These are phyloP conservation scores for Plicaturopsis crispa DNA, from an alignment of 768 basidiomycete genomes.

Conservation along the genomic window DNA sequence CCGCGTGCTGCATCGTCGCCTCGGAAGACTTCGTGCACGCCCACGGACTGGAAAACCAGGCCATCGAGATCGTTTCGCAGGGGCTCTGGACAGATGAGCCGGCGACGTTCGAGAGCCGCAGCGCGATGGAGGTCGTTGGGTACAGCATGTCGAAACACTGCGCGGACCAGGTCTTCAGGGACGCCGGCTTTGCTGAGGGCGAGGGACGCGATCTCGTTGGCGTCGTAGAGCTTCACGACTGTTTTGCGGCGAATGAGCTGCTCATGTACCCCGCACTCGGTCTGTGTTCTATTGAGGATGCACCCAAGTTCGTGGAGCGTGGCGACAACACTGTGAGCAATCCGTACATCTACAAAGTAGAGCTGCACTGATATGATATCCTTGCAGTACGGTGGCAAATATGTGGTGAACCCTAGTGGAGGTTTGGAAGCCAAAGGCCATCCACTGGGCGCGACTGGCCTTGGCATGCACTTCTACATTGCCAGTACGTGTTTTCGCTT, in stretches of 20 bases:
- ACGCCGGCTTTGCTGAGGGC: conserved; percentile 62
- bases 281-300: conserved; percentile 56
- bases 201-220: conserved; percentile 66
- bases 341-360: too few species aligned
- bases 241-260: conserved; percentile 79
- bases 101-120: conserved; percentile 54
- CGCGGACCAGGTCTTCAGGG: conserved; percentile 60
- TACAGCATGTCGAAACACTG: conserved; percentile 67
- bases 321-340: conserved; percentile 72
- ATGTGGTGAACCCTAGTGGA: conserved; percentile 77
- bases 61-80: conserved; percentile 72
- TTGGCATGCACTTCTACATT: conserved; percentile 86
- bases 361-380: neutral
- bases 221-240: conserved; percentile 84
- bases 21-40: conserved; percentile 72
- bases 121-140: conserved; percentile 78
- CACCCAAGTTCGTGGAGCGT: conserved; percentile 65
- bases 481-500: conserved; percentile 40
- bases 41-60: conserved; percentile 75
- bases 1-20: conserved; percentile 69
- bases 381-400: conserved; percentile 73
- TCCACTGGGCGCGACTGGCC: conserved; percentile 74
- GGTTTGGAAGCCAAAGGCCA: conserved; percentile 88
- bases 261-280: conserved; percentile 79
- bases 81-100: conserved; percentile 61